These are phyloP conservation scores for Phoenix roebelenii DNA, from an alignment of 176 grass and related monocot genomes.

Conservation along the genomic window DNA sequence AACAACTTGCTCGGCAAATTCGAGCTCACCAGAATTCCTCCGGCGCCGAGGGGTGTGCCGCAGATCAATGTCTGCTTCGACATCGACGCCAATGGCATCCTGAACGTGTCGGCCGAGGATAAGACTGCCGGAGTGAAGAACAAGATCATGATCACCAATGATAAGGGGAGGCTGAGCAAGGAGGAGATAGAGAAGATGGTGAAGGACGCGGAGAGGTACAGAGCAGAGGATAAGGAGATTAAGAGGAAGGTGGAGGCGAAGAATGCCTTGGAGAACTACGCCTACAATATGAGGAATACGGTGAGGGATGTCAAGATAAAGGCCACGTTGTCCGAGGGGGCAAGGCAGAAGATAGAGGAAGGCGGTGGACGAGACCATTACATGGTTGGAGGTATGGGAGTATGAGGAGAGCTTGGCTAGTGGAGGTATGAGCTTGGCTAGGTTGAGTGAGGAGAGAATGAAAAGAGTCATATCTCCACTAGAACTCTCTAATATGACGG, in stretches of 20 bases:
- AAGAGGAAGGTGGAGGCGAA: slow-evolving; percentile 24
- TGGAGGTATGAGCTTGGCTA: too few relatives aligned
- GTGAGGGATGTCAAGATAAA: slow-evolving; percentile 18
- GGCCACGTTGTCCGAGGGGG: slow-evolving; percentile 5
- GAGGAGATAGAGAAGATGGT: slow-evolving; percentile 24
- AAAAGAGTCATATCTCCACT: too few relatives aligned
- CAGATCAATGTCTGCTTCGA: slow-evolving; percentile 24
- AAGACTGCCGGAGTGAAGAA: slow-evolving; percentile 27
- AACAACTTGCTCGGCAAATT: slow-evolving; percentile 25
- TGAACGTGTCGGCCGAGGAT: slow-evolving; percentile 23
- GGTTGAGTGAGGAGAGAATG: too few relatives aligned
- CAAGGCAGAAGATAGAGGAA: slow-evolving; percentile 4
- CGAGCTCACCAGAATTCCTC: slow-evolving; percentile 19
- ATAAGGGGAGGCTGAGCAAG: slow-evolving; percentile 27
- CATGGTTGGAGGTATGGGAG: slow-evolving; percentile 14
- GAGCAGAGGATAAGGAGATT: slow-evolving; percentile 18
- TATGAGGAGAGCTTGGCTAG: too few relatives aligned
- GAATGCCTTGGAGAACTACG: slow-evolving; percentile 24
- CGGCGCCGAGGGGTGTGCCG: slow-evolving; percentile 14
- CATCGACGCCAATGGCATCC: slow-evolving; percentile 25
- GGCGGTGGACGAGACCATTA: slow-evolving; percentile 15
- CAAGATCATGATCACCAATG: slow-evolving; percentile 19
- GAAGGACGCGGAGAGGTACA: slow-evolving; percentile 19
- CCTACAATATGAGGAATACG: slow-evolving; percentile 23
- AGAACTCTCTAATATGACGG: too few relatives aligned